Evolutionary conservation across 2,329 filamentous ascomycete genomes (phyloP), one percentile per base, ranked within the genome.

Genomic region (Fonsecaea nubica): DNA sequence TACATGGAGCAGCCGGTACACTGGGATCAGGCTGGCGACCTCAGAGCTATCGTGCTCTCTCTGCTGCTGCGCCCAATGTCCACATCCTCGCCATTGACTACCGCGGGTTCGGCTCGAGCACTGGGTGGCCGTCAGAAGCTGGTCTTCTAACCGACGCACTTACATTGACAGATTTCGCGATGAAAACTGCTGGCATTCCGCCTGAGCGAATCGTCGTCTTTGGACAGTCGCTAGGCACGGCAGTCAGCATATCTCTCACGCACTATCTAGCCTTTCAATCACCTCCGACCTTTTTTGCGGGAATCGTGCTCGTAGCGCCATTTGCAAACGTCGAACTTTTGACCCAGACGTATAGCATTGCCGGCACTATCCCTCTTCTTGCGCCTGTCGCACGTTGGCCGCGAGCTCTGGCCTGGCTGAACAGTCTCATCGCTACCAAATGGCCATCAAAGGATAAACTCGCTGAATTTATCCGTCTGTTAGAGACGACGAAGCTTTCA

Each of bases 91-190:
- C 84, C 1, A 82, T 90, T 61, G 87, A 90, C 75, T 97, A 97
- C 78, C 90, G 93, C 18, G 93, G 93, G 6, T 97, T 92, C 72
- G 93, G 93, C 0, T 84, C 87, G 45, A 95, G 91, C 58, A 82
- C 77, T 0, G 86, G 86, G 1, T 72, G 74, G 4, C 86, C 86
- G 0, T 86, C 85, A 0, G 87, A 89, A 73, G 56, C 72, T 1
- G 86, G 87, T 0, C 76, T 89, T 0, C 76, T 86, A 12, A 74
- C 74, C 1, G 87, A 90, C 72, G 86, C 85, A 0, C 70, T 84
- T 0, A 77, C 84, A 0, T 74, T 88, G 2, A 80, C 80, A 1
- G 77, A 86, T 10, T 89, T 85, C 81, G 86, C 84, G 0, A 78
- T 83, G 62, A 76, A 84, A 0, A 80, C 79, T 0, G 85, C 83